Conservation (phyloP, 2,329 filamentous ascomycete species). For the Fusarium pseudocircinatum region DNA sequence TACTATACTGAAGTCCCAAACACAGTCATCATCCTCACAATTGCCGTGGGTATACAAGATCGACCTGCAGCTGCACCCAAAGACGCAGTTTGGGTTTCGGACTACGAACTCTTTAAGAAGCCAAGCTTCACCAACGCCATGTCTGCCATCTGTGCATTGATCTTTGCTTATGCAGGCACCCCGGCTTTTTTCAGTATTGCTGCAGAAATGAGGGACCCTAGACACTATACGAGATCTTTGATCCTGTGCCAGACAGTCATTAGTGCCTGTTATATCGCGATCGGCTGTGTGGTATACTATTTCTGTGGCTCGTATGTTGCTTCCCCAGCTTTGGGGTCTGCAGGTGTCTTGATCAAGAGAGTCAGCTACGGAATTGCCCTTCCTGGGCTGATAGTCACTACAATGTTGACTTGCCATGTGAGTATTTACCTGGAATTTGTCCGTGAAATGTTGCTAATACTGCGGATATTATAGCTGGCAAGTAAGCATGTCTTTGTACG, state of each 20-base stretch:
- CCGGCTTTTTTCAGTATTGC: slow-evolving; percentile 47
- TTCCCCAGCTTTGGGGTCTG: slow-evolving; percentile 57
- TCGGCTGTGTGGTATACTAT: slow-evolving; percentile 54
- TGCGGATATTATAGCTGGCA: not conserved
- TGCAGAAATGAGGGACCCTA: slow-evolving; percentile 47
- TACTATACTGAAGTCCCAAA: not conserved
- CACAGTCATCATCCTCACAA: slow-evolving; percentile 29
- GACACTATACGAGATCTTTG: slow-evolving; percentile 29
- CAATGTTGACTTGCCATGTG: slow-evolving; percentile 39
- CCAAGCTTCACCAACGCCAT: slow-evolving; percentile 32
- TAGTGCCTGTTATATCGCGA: slow-evolving; percentile 44
- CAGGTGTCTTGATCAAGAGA: slow-evolving; percentile 53
- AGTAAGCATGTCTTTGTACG: slow-evolving; percentile 8
- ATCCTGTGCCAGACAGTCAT: slow-evolving; percentile 41
- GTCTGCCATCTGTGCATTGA: slow-evolving; percentile 43
- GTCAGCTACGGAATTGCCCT: slow-evolving; percentile 52
- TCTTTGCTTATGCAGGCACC: slow-evolving; percentile 51
- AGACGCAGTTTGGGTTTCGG: slow-evolving; percentile 11
- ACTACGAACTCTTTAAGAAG: not conserved
- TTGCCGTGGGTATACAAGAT: slow-evolving; percentile 35
- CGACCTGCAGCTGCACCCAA: slow-evolving; percentile 22
- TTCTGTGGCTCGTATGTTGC: slow-evolving; percentile 58
- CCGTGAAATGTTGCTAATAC: not conserved
- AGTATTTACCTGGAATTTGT: not conserved
- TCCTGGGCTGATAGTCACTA: slow-evolving; percentile 40